Evolutionary conservation across 129 eudicot genomes (phyloP), one percentile per base, ranked within the genome.

Genomic region (Lactuca saligna): DNA sequence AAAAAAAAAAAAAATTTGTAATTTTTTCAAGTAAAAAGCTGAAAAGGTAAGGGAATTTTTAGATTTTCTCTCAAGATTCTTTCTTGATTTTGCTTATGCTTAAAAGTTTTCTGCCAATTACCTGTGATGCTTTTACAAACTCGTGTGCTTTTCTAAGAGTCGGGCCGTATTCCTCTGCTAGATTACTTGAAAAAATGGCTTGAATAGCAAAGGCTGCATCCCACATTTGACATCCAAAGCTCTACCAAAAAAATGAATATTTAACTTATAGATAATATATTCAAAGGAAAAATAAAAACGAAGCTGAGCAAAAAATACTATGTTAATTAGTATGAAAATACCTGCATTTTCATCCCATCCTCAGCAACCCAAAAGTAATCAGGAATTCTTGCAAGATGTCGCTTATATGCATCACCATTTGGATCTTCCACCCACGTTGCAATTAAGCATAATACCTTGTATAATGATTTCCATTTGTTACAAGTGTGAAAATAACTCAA

Each of bases 301-400:
- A 55, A 32, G 3, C 4, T 25, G 13, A 3, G 38, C 54, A n/a
- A 14, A 60, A 54, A 34, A 31, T 1, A 48, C 12, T 32, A 6
- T 0, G 3, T 33, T 6, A 53, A 17, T 14, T 46, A 56, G 13
- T 16, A 14, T 3, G 4, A 31, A 12, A 33, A 11, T 56, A 82
- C 90, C 86, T 86, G 83, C 85, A 85, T 66, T 71, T 82, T 86
- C 80, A 86, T 55, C 68, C 91, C 88, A 74, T 86, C 91, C 68
- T 86, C 91, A 41, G 91, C 87, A 35, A 86, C 57, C 91, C 91
- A 86, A 61, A 76, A 57, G 72, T 82, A 82, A 63, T 86, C 91
- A 0, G 80, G 81, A 16, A 86, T 70, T 63, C 91, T 69, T 13
- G 83, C 81, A 55, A 86, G 85, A 77, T 86, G 91, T 8, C 69